Evolutionary conservation across 1,284 basidiomycete species (phyloP).

Genomic region (Sanghuangporus baumii): DNA sequence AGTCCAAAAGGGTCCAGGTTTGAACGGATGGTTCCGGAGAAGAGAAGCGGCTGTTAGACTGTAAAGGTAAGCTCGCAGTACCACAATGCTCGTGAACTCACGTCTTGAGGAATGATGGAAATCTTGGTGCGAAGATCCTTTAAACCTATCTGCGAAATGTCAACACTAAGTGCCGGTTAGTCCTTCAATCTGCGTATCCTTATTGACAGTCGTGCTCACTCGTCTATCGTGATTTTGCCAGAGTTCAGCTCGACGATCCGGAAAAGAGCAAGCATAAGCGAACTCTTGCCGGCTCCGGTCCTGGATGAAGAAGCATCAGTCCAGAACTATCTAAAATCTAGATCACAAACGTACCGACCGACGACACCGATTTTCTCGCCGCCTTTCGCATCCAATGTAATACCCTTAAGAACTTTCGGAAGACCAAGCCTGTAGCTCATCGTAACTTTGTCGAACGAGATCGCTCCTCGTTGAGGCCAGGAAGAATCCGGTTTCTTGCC

Average conservation of each 20-base stretch:
- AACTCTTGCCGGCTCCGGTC: constrained; percentile 36
- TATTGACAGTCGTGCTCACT: constrained; percentile 41
- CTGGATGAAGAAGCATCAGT: constrained; percentile 19
- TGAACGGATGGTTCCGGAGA: constrained; percentile 54
- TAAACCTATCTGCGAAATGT: constrained; percentile 45
- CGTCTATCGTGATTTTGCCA: constrained; percentile 34
- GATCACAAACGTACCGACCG: constrained; percentile 32
- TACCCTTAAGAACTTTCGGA: constrained; percentile 52
- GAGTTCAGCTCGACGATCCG: constrained; percentile 36
- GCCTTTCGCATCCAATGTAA: constrained; percentile 50
- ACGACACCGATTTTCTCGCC: constrained; percentile 83
- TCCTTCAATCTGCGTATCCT: constrained; percentile 22
- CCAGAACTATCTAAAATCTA: constrained; percentile 23
- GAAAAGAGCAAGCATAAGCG: constrained; percentile 33
- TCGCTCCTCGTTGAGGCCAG: constrained; percentile 48
- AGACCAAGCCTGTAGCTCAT: constrained; percentile 56
- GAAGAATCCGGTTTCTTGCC: constrained; percentile 44
- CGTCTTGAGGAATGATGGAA: constrained; percentile 51
- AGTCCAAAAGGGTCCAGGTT: constrained; percentile 66
- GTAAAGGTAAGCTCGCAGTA: background rate
- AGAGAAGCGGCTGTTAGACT: constrained; percentile 37
- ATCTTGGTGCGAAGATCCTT: constrained; percentile 41
- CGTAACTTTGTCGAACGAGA: constrained; percentile 47
- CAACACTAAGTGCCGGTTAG: constrained; percentile 35
- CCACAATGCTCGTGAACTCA: constrained; percentile 15